phyloP scores from a whole-genome alignment of 768 basidiomycete genomes.

The Kwoniella europaea region DNA sequence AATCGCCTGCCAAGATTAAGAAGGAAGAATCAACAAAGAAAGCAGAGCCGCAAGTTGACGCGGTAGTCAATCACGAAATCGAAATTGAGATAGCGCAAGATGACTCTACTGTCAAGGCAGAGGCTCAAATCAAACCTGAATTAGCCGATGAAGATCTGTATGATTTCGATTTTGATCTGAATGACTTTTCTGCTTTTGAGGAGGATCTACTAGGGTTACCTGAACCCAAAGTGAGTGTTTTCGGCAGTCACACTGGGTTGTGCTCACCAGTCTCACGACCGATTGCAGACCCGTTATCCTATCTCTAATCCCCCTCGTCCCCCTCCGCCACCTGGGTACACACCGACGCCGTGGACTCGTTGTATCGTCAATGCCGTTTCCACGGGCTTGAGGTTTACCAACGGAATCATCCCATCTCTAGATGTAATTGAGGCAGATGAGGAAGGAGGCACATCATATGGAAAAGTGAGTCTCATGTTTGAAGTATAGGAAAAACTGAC shows the following conservation, averaged over 20 bases:
- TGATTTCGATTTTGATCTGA: conserved; percentile 45
- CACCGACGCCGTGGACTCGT: conserved; percentile 47
- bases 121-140: conserved; percentile 8
- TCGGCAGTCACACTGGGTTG: background rate
- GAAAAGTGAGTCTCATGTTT: conserved; percentile 31
- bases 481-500: background rate
- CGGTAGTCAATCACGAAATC: conserved; percentile 13
- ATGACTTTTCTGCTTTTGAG: conserved; percentile 43
- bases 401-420: conserved; percentile 26
- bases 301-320: conserved; percentile 46
- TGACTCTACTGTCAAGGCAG: background rate
- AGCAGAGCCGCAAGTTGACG: background rate
- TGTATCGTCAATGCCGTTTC: conserved; percentile 38
- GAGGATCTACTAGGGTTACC: conserved; percentile 29
- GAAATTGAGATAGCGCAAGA: background rate
- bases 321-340: conserved; percentile 32
- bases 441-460: conserved; percentile 9
- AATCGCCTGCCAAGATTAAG: background rate
- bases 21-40: background rate
- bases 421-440: conserved; percentile 5
- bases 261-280: conserved; percentile 11
- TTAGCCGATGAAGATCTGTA: conserved; percentile 36
- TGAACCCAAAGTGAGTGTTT: background rate
- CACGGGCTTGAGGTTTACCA: conserved; percentile 30
- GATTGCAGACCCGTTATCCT: conserved; percentile 35